Evolutionary conservation across 805 yeast species (phyloP).

Genomic region (Barnettozyma vustinii): DNA sequence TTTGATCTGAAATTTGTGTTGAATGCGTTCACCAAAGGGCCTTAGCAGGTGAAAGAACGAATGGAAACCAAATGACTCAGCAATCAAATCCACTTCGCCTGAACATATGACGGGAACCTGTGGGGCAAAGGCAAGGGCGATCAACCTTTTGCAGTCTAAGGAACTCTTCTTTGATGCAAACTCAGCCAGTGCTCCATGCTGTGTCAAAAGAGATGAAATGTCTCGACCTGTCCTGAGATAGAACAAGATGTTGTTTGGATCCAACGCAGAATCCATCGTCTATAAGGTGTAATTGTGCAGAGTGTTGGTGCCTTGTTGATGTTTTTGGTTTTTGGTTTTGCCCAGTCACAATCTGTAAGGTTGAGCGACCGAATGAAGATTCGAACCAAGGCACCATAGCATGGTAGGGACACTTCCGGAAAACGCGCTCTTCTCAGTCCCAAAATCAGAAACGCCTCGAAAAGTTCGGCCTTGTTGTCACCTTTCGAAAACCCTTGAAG

Average conservation of each 20-base stretch:
- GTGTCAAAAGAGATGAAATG: constrained; percentile 12
- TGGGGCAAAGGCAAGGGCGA: constrained; percentile 44
- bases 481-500: not conserved
- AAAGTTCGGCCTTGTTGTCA: not conserved
- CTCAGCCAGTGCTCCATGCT: constrained; percentile 1
- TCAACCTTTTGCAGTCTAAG: constrained; percentile 23
- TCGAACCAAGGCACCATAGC: not conserved
- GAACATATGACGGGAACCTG: constrained; percentile 46
- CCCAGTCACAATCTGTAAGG: not conserved
- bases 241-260: constrained; percentile 15
- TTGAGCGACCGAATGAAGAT: not conserved
- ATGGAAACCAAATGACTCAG: constrained; percentile 36
- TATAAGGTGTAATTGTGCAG: not conserved
- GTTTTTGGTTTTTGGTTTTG: not conserved
- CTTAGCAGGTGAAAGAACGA: constrained; percentile 43
- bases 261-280: constrained; percentile 15
- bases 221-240: constrained; percentile 16
- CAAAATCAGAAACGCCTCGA: not conserved
- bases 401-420: not conserved
- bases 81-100: constrained; percentile 37
- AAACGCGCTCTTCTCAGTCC: not conserved
- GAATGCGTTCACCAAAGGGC: constrained; percentile 52
- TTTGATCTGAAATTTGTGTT: constrained; percentile 42
- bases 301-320: not conserved
- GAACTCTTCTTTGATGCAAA: constrained; percentile 18